Evolutionary conservation across 2,329 filamentous ascomycete genomes (phyloP), one percentile per base, ranked within the genome.

Genomic region (Cladophialophora yegresii): DNA sequence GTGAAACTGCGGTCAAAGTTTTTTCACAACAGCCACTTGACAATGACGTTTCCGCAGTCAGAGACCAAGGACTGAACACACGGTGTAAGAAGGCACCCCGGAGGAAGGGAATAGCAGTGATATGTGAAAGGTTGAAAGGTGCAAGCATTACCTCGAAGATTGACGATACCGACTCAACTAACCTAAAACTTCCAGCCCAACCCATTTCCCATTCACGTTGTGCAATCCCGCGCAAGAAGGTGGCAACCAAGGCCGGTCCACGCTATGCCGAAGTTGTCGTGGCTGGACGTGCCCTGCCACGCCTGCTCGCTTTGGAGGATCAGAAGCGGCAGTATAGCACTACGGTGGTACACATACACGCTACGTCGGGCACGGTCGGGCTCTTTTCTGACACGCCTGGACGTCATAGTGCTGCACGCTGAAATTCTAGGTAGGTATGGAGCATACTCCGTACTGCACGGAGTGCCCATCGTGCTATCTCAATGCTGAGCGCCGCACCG

Each of bases 1-100:
- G 51, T 32, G 51, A 54, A 32, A 32, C 28, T 54, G 51, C 51
- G 51, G 51, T 54, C 23, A 54, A 32, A 54, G 51, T 4, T 33
- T 20, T 28, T 20, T 54, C 51, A 33, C 51, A 9, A 32, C 51
- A 10, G 51, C 23, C 47, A 28, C 51, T 33, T 10, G 30, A 54
- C 22, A 54, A 30, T 33, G 51, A 30, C 16, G 23, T 54, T 32
- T 26, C 26, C 28, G 16, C 26, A 2, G 28, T 30, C n/a, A 10
- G 8, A 33, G 13, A 13, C 28, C 23, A n/a, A 30, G 26, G 20
- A 33, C 26, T 20, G 51, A 54, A 28, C 4, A 20, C 10, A 2
- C 2, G 47, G 20, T 50, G 47, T 10, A 13, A 54, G 51, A 32
- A 10, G 7, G 28, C 20, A 12, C 9, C n/a, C n/a, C 4, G 12